Percentiles rank a stretch among this genome's conserved stretches.
These are phyloP conservation scores for Pilobolus umbonatus DNA, from an alignment of 192 early-diverging fungal genomes.

Conservation along the genomic window DNA sequence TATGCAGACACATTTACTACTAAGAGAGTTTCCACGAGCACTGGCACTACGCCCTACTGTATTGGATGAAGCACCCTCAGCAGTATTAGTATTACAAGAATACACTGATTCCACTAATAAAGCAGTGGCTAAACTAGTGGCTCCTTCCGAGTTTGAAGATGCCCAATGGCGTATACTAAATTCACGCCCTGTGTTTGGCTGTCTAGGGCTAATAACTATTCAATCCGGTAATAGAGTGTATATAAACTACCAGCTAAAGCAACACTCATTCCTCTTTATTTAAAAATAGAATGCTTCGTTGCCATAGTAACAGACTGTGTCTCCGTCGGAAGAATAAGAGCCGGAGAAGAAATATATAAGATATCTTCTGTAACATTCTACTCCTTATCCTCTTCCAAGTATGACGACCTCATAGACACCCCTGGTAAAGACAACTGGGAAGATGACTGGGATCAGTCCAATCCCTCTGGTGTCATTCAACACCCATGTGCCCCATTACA, in stretches of 20 bases:
- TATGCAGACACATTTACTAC: conserved; percentile 36
- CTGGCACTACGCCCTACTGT: conserved; percentile 57
- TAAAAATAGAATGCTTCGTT: conserved; percentile 58
- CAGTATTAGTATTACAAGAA: conserved; percentile 31
- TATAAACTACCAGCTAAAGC: background rate
- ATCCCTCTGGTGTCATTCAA: conserved; percentile 30
- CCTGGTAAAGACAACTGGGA: conserved; percentile 35
- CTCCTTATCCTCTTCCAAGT: conserved; percentile 68
- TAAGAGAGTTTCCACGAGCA: conserved; percentile 49
- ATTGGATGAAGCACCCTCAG: conserved; percentile 30
- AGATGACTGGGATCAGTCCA: conserved; percentile 35
- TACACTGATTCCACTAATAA: conserved; percentile 18
- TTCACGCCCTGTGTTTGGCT: conserved; percentile 47
- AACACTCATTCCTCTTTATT: conserved; percentile 2
- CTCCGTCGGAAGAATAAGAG: conserved; percentile 54
- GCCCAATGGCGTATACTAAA: conserved; percentile 39
- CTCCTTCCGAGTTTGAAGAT: conserved; percentile 34
- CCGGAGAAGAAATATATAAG: conserved; percentile 61
- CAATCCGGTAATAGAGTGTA: conserved; percentile 40
- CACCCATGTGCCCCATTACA: conserved; percentile 78
- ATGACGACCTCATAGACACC: conserved; percentile 55
- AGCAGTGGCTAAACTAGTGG: conserved; percentile 33
- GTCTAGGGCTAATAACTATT: conserved; percentile 48
- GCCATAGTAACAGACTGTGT: conserved; percentile 63
- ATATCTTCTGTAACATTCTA: conserved; percentile 72